A percentile compares a stretch with the other conserved stretches of the same genome.
These are phyloP conservation scores for Fusarium sambucinum DNA, from an alignment of 2,329 filamentous ascomycete genomes.

Conservation along the genomic window DNA sequence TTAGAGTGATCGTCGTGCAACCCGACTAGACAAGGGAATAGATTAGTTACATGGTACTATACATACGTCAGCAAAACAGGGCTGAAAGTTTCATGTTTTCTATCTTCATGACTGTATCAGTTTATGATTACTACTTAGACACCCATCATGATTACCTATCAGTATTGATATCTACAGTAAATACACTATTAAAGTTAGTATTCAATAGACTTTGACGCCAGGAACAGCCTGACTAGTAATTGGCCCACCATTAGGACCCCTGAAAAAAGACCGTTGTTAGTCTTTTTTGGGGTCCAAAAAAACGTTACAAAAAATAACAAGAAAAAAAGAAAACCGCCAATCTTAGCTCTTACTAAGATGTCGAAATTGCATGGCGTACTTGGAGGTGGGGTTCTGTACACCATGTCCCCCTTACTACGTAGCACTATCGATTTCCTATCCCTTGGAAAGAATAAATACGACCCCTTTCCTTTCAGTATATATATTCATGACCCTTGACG, in stretches of 20 bases:
- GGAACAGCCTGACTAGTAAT: too few relatives aligned
- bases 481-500: constrained; percentile 1
- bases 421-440: constrained; percentile 17
- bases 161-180: neutral
- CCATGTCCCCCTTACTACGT: constrained; percentile 23
- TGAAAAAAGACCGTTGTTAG: neutral
- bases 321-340: constrained; percentile 2
- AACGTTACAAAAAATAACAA: neutral
- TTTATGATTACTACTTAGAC: too few relatives aligned
- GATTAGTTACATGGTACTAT: constrained; percentile 3
- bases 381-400: constrained; percentile 13
- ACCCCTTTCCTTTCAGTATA: constrained; percentile 10
- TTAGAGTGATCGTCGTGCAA: constrained; percentile 20
- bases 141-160: too few relatives aligned
- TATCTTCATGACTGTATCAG: neutral
- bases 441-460: constrained; percentile 15
- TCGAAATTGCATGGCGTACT: constrained; percentile 13
- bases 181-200: neutral
- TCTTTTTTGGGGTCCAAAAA: neutral
- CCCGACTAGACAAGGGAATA: neutral
- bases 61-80: constrained; percentile 21
- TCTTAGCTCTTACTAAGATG: constrained; percentile 18
- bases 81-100: constrained; percentile 23
- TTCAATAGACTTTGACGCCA: constrained; percentile 1
- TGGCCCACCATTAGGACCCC: neutral